Conservation (phyloP, 345 rosid species). For the Ailanthus altissimus region DNA sequence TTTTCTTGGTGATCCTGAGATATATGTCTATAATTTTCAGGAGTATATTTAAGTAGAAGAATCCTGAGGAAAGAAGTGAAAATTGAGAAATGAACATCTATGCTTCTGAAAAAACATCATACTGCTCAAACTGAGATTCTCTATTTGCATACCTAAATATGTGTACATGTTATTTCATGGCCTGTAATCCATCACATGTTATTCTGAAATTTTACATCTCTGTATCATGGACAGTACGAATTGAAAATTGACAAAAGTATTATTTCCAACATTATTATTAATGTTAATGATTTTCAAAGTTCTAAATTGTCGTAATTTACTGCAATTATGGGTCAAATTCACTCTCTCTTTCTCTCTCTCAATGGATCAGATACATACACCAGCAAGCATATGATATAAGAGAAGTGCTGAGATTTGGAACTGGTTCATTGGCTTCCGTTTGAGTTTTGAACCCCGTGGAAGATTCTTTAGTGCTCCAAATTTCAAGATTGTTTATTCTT, state of each 20-base stretch:
- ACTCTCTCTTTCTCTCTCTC: not conserved
- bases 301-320: too few species aligned
- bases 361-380: slow-evolving; percentile 30
- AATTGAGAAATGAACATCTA: not conserved
- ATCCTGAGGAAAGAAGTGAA: not conserved
- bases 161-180: not conserved
- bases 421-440: slow-evolving; percentile 3
- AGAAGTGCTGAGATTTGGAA: slow-evolving; percentile 36
- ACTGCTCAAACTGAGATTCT: not conserved
- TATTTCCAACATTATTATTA: too few species aligned
- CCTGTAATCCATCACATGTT: not conserved
- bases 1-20: not conserved
- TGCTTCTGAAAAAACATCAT: not conserved
- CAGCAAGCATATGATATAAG: slow-evolving; percentile 26
- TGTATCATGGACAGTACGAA: not conserved
- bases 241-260: too few species aligned
- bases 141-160: too few species aligned
- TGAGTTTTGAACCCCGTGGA: not conserved
- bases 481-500: too few species aligned
- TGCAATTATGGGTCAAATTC: slow-evolving; percentile 5
- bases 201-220: not conserved
- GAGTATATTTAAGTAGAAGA: not conserved
- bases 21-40: not conserved
- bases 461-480: not conserved
- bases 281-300: too few species aligned